Evolutionary conservation across 2,329 filamentous ascomycete genomes (phyloP).

Genomic region (Trichoderma oligosporum): DNA sequence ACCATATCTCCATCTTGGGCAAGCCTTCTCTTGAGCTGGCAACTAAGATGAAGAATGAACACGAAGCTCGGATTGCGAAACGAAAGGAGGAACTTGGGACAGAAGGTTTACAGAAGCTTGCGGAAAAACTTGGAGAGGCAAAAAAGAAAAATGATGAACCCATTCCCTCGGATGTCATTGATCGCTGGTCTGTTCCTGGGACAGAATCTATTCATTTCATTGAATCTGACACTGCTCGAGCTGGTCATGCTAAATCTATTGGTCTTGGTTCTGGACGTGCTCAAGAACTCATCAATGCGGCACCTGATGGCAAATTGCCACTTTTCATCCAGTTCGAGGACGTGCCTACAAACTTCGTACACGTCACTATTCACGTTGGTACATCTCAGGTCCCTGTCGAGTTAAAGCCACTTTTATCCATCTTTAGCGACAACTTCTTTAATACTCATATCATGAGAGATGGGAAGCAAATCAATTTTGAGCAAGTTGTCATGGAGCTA

Average conservation of each 20-base stretch:
- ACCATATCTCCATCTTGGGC: conserved; percentile 83
- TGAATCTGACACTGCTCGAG: conserved; percentile 76
- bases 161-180: conserved; percentile 78
- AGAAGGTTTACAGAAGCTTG: conserved; percentile 74
- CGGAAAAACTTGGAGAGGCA: conserved; percentile 72
- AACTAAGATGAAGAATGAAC: conserved; percentile 74
- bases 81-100: conserved; percentile 75
- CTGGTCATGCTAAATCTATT: conserved; percentile 69
- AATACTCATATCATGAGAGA: conserved; percentile 78
- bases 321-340: conserved; percentile 97
- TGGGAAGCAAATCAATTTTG: conserved; percentile 76
- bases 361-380: conserved; percentile 75
- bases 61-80: conserved; percentile 72
- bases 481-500: conserved; percentile 85
- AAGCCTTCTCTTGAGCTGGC: conserved; percentile 78
- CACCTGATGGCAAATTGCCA: conserved; percentile 58
- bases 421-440: conserved; percentile 93
- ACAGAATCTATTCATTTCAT: conserved; percentile 95
- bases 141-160: conserved; percentile 85
- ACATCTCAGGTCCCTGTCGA: conserved; percentile 74
- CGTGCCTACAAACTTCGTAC: conserved; percentile 88
- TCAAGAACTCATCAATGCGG: conserved; percentile 71
- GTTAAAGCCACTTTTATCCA: conserved; percentile 74
- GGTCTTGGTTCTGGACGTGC: conserved; percentile 65
- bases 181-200: conserved; percentile 75